Evolutionary conservation across 352 stramenopile species (phyloP), one percentile per base, ranked within the genome.

Genomic region (Pythium periplocum): DNA sequence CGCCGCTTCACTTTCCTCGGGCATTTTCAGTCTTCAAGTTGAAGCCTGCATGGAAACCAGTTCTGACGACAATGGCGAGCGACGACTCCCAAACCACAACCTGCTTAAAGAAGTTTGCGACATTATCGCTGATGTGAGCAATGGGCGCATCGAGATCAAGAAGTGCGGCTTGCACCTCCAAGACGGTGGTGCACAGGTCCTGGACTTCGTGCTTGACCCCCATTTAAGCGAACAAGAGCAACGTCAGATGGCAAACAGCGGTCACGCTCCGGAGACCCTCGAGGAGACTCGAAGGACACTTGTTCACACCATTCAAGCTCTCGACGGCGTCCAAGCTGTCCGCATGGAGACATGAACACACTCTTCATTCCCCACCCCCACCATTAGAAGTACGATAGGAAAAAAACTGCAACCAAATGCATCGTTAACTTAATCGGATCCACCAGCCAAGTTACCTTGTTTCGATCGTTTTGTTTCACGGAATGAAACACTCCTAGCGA

Each of bases 81-180:
- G 71, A 34, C 71, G 73, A 33, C 62, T 87, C 47, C 80, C 80
- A 17, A 89, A 91, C 61, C 83, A 93, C 82, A 83, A 90, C 66
- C 80, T 93, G 74, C 80, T 93, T 59, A 87, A 90, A 62, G 69
- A 89, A 59, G 64, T 93, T 39, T 91, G 78, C 60, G 81, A 93
- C 45, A 75, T 91, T 51, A 89, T 93, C 41, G 72, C 68, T 4
- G 55, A 69, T 36, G 66, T 84, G 51, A 77, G 69, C 44, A 66
- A 73, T 26, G 74, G 77, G 7, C 69, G 73, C 40, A 75, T 91
- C 32, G 80, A 86, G 73, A 91, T 93, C 47, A 89, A 89, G 50
- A 87, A 87, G 53, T 93, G 78, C 44, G 83, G 80, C 1, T 63
- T 93, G 32, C 75, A 91, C 44, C 69, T 90, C 44, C 73, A 91